These are phyloP conservation scores for Holtermanniella nyarrowii DNA, from an alignment of 768 basidiomycete genomes.

Conservation along the genomic window DNA sequence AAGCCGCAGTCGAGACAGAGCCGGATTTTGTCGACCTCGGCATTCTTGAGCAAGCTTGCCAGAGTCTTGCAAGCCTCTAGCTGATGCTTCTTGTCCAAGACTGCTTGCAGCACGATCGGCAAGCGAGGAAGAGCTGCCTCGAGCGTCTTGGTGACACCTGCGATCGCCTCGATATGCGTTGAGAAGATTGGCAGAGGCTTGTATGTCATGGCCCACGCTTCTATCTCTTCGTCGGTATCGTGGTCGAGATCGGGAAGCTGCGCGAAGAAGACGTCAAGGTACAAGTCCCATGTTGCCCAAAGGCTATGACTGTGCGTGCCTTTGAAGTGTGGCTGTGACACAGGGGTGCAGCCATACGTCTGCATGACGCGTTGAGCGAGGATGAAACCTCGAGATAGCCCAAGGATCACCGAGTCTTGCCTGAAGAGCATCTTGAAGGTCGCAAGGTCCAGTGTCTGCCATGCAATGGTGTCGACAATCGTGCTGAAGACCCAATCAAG, in stretches of 20 bases:
- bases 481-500: conserved; percentile 20
- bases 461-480: conserved; percentile 32
- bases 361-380: conserved; percentile 27
- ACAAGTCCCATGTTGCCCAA: conserved; percentile 34
- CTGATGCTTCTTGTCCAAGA: conserved; percentile 7
- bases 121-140: conserved; percentile 7
- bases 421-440: conserved; percentile 27
- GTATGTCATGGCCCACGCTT: conserved; percentile 15
- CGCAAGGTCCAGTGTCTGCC: conserved; percentile 18
- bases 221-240: conserved; percentile 11
- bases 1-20: conserved; percentile 25
- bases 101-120: conserved; percentile 31
- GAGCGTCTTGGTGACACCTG: neutral
- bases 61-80: conserved; percentile 18
- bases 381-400: conserved; percentile 23
- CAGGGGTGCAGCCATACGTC: conserved; percentile 20
- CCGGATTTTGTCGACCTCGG: conserved; percentile 15
- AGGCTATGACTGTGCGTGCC: conserved; percentile 18
- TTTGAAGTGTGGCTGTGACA: conserved; percentile 26
- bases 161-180: neutral
- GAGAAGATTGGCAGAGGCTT: conserved; percentile 16
- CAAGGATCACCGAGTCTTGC: conserved; percentile 15
- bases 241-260: conserved; percentile 19
- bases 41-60: conserved; percentile 13
- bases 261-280: conserved; percentile 33